These are phyloP conservation scores for Saxophila tyrrhenica DNA, from an alignment of 495 filamentous ascomycete species.

Conservation along the genomic window DNA sequence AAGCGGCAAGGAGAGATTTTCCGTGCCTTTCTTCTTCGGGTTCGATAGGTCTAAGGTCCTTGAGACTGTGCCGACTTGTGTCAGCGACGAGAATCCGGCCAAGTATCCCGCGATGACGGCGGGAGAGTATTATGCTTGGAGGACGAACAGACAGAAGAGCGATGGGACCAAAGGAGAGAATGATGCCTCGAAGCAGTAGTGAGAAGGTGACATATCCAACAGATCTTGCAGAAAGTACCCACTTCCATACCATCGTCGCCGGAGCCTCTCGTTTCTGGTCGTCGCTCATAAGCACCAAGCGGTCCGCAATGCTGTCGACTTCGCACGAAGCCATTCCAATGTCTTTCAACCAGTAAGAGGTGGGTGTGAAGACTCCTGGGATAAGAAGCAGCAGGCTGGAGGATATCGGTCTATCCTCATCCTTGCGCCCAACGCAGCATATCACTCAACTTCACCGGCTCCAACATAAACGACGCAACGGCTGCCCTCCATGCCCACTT, in stretches of 20 bases:
- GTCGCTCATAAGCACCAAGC: too few species aligned
- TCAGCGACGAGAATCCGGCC: conserved; percentile 13
- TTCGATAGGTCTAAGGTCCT: conserved; percentile 5
- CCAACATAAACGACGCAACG: neutral
- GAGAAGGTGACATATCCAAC: too few species aligned
- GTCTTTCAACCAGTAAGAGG: too few species aligned
- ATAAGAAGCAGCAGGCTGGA: too few species aligned
- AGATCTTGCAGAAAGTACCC: too few species aligned
- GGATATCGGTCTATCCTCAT: neutral
- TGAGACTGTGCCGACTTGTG: conserved; percentile 12
- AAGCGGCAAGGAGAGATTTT: conserved; percentile 10
- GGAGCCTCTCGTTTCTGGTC: too few species aligned
- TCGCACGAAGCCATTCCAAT: too few species aligned
- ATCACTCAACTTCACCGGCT: neutral
- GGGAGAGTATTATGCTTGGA: conserved; percentile 12
- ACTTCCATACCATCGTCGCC: too few species aligned
- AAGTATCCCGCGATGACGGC: conserved; percentile 14
- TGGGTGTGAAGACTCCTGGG: too few species aligned
- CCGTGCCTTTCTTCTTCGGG: conserved; percentile 23
- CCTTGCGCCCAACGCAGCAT: neutral
- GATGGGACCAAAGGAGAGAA: neutral
- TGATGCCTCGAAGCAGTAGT: too few species aligned
- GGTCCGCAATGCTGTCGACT: too few species aligned
- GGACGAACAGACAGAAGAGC: conserved; percentile 3
- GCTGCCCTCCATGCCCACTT: neutral